Base-by-base conservation (phyloP, 768 basidiomycete genomes). In the Xerocomus brunneocitrinus region DNA sequence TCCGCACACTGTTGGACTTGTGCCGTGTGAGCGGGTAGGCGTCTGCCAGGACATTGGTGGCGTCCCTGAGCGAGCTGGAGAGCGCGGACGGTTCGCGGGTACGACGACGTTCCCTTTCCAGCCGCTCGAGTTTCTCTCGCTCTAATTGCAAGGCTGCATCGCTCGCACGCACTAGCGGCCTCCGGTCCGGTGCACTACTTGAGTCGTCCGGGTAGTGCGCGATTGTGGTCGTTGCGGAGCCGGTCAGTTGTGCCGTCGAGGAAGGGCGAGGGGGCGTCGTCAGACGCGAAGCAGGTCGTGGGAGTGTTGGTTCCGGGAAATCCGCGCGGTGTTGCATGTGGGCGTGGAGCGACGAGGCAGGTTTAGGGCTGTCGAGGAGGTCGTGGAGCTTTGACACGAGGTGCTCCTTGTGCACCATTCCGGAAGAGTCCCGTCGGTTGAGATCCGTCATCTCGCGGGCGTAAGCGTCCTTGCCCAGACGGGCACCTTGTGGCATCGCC, bases 111-210 rank as follows among this genome's bases (percentile, higher is more conserved):
- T 71, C 57, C 54, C 64, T 57, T 54, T 69, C 62, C 55, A 67
- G 34, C 56, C 72, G 62, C 65, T 74, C 66, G 58, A 71, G 46
- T 65, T 73, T 58, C 58, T 75, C 74, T 52, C 72, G 78, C 61
- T 82, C 81, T 25, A 80, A 61, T 14, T 76, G 79, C 70, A 76
- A 74, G 5, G 81, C 82, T 46, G 74, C 79, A 36, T 74, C 74
- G 52, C 80, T 82, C 9, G 82, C 82, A 48, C 74, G 74, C 24
- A 79, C 79, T 27, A 77, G 46, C 35, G 66, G 66, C 44, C 64
- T 64, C 32, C 64, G 54, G 24, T 65, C 63, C 1, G 51, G 28
- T 27, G 28, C 49, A 16, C 43, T 16, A 39, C 42, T 6, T 2
- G 35, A 36, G 3, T 66, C 62, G 1, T 65, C 60, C 4, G 56